Conservation (phyloP, 441 rosid genomes). For the Manihot esculenta region DNA sequence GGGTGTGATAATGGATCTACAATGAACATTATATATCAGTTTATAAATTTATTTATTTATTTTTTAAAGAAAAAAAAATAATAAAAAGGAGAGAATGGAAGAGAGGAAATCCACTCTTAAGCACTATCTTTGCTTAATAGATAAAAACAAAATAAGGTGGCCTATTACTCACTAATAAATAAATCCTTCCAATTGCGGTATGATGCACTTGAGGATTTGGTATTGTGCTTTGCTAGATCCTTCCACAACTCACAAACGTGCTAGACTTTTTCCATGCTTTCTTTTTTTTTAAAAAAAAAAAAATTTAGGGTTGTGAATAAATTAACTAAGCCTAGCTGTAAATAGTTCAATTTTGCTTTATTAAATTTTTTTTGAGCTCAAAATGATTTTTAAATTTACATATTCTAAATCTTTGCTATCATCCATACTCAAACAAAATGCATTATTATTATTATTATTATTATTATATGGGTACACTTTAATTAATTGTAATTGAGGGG, state of each 20-base stretch:
- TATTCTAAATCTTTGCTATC: too few species aligned
- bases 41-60: too few species aligned
- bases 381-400: too few species aligned
- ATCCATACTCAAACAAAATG: too few species aligned
- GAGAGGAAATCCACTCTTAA: background rate
- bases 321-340: too few species aligned
- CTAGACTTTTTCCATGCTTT: background rate
- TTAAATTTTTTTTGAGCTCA: too few species aligned
- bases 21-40: background rate
- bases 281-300: too few species aligned
- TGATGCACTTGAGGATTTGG: conserved; percentile 14
- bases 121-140: conserved; percentile 18
- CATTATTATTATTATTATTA: too few species aligned
- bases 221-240: background rate
- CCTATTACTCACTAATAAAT: background rate
- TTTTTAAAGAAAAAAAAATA: background rate
- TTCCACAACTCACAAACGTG: background rate
- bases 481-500: too few species aligned
- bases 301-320: too few species aligned
- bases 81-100: background rate
- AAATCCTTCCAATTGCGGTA: background rate
- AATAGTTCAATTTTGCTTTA: too few species aligned
- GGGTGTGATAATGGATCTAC: background rate
- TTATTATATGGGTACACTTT: too few species aligned
- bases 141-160: conserved; percentile 5